Conservation (phyloP, 208 protist genomes). For the Naegleria fowleri region DNA sequence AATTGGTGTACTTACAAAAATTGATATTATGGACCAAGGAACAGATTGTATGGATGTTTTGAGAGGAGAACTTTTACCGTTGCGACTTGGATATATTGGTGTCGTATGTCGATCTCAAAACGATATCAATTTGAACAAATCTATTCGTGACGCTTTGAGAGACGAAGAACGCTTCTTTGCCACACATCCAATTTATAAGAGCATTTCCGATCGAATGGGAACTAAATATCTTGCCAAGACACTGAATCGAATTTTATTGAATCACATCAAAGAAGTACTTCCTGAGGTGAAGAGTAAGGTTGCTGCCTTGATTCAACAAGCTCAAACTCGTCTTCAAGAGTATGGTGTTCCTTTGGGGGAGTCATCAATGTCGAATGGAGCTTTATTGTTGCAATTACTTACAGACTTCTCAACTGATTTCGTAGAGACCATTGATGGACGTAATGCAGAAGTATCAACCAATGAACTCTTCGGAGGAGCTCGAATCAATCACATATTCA, state of each 20-base stretch:
- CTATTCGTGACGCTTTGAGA: constrained; percentile 69
- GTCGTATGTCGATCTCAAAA: constrained; percentile 96
- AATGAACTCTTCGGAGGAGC: constrained; percentile 87
- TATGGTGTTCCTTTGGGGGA: constrained; percentile 62
- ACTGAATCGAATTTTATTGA: constrained; percentile 81
- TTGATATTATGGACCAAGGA: constrained; percentile 97
- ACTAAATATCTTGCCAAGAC: constrained; percentile 79
- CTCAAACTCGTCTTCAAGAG: constrained; percentile 75
- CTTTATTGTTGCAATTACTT: constrained; percentile 69
- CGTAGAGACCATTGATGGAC: constrained; percentile 86
- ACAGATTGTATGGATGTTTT: constrained; percentile 95
- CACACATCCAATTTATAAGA: constrained; percentile 77
- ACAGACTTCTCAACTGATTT: constrained; percentile 75
- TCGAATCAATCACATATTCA: constrained; percentile 90
- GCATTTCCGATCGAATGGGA: constrained; percentile 68
- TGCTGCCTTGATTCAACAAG: constrained; percentile 68
- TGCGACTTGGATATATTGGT: constrained; percentile 93
- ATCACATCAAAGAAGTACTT: constrained; percentile 87
- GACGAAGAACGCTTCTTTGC: constrained; percentile 86
- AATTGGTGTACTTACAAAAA: constrained; percentile 97
- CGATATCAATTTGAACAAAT: constrained; percentile 86
- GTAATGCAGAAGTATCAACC: constrained; percentile 61
- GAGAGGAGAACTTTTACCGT: constrained; percentile 74
- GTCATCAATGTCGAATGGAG: constrained; percentile 36
- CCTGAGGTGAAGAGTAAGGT: constrained; percentile 84